Conservation (phyloP, 2,329 filamentous ascomycete genomes). For the Macroventuria anomochaeta region DNA sequence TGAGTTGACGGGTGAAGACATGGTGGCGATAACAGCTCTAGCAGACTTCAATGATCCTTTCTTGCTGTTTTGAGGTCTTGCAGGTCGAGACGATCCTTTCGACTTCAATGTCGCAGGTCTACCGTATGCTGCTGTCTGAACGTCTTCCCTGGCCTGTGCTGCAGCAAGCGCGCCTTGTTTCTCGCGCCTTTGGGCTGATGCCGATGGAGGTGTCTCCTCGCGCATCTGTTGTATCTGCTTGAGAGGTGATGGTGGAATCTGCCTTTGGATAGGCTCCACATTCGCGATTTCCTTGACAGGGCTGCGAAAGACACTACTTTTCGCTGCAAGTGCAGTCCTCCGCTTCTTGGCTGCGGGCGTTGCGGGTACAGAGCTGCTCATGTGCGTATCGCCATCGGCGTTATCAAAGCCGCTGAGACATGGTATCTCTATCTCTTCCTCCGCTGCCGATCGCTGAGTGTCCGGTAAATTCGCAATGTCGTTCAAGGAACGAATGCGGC, state of each 20-base stretch:
- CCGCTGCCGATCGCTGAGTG: constrained; percentile 38
- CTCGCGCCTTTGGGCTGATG: constrained; percentile 40
- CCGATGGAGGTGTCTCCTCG: constrained; percentile 27
- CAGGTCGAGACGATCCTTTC: constrained; percentile 20
- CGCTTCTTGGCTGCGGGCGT: constrained; percentile 40
- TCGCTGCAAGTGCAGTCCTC: constrained; percentile 35
- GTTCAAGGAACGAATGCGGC: constrained; percentile 38
- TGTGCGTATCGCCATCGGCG: constrained; percentile 43
- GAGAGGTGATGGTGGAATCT: constrained; percentile 19
- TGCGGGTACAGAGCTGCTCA: constrained; percentile 31
- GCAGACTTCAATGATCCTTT: constrained; percentile 39
- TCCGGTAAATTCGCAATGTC: constrained; percentile 48
- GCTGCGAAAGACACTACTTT: constrained; percentile 29
- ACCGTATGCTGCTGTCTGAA: constrained; percentile 20
- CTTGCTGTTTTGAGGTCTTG: constrained; percentile 26
- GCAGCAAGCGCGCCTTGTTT: constrained; percentile 44
- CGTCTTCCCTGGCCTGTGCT: constrained; percentile 26
- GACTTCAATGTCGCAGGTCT: constrained; percentile 35
- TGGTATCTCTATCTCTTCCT: constrained; percentile 45
- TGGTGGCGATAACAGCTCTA: constrained; percentile 27
- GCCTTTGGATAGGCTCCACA: constrained; percentile 21
- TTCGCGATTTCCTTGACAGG: constrained; percentile 17
- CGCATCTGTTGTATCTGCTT: constrained; percentile 31
- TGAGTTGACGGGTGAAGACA: constrained; percentile 30
- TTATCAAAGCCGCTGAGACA: constrained; percentile 40